Percentiles rank a stretch among this genome's conserved stretches.
Conservation (phyloP, 1,139 yeast species). For the Kodamaea suecica region DNA sequence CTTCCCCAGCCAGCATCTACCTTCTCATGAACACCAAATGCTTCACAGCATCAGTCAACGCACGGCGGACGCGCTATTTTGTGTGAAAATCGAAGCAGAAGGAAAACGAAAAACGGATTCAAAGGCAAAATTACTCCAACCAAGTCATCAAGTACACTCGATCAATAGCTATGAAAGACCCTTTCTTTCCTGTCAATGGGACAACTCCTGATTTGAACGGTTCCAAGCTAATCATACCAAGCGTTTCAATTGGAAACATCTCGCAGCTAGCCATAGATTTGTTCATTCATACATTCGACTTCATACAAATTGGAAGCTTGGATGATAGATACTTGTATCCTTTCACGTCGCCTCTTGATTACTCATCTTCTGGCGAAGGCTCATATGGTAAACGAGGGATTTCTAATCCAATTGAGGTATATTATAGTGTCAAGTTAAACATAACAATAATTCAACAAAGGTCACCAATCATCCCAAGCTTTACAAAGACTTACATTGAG, state of each 20-base stretch:
- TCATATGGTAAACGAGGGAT: conserved; percentile 32
- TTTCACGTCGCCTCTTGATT: conserved; percentile 77
- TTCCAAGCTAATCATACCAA: conserved; percentile 57
- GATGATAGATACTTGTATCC: conserved; percentile 70
- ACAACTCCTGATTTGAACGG: conserved; percentile 3
- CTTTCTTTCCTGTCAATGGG: conserved; percentile 2
- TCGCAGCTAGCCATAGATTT: conserved; percentile 83
- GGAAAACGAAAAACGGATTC: not conserved
- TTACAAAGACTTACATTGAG: conserved; percentile 47
- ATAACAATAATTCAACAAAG: conserved; percentile 72
- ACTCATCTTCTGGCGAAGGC: conserved; percentile 10
- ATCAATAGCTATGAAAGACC: conserved; percentile 2
- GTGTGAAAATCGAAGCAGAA: not conserved
- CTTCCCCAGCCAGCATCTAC: no score
- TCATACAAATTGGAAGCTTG: conserved; percentile 51
- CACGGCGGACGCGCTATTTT: no score
- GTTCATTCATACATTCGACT: conserved; percentile 58
- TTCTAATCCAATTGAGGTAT: conserved; percentile 62
- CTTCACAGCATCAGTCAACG: no score
- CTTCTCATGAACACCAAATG: no score
- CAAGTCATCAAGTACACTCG: not conserved
- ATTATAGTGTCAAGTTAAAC: conserved; percentile 34
- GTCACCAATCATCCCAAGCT: conserved; percentile 76
- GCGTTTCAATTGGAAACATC: conserved; percentile 84
- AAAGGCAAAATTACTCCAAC: not conserved